Conservation (phyloP, 371 early-diverging fungal genomes). For the Lichtheimia corymbifera region DNA sequence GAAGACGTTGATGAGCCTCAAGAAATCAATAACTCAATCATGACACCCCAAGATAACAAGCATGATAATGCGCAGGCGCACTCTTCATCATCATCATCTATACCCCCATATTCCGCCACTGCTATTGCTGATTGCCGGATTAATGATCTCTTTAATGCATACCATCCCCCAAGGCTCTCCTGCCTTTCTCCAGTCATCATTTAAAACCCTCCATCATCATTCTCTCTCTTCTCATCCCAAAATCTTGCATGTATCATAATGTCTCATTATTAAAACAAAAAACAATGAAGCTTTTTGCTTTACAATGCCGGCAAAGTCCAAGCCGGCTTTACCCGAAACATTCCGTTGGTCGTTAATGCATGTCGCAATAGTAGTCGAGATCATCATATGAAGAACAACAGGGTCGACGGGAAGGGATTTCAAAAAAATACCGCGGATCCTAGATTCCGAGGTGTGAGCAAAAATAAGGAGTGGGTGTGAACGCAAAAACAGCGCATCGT, state of each 20-base stretch:
- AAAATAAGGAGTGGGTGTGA: too few species aligned
- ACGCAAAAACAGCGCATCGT: too few species aligned
- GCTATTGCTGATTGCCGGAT: constrained; percentile 4
- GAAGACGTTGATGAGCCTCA: not conserved
- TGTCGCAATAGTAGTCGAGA: not conserved
- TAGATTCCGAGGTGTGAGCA: too few species aligned
- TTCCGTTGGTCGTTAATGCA: constrained; percentile 3
- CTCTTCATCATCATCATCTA: constrained; percentile 6
- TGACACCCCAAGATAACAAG: not conserved
- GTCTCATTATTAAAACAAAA: too few species aligned
- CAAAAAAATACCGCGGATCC: too few species aligned
- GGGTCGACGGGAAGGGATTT: too few species aligned
- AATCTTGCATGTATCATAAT: too few species aligned
- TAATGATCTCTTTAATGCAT: not conserved
- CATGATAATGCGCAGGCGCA: constrained; percentile 6
- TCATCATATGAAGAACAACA: too few species aligned
- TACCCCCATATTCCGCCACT: not conserved
- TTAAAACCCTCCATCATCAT: not conserved
- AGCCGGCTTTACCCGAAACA: too few species aligned
- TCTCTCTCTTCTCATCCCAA: too few species aligned
- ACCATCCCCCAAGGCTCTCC: not conserved
- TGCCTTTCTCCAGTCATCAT: constrained; percentile 5
- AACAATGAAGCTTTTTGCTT: too few species aligned
- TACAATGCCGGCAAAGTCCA: too few species aligned
- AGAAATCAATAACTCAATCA: not conserved